Evolutionary conservation across 495 filamentous ascomycete species (phyloP).

Genomic region (Penicillium alfredii): DNA sequence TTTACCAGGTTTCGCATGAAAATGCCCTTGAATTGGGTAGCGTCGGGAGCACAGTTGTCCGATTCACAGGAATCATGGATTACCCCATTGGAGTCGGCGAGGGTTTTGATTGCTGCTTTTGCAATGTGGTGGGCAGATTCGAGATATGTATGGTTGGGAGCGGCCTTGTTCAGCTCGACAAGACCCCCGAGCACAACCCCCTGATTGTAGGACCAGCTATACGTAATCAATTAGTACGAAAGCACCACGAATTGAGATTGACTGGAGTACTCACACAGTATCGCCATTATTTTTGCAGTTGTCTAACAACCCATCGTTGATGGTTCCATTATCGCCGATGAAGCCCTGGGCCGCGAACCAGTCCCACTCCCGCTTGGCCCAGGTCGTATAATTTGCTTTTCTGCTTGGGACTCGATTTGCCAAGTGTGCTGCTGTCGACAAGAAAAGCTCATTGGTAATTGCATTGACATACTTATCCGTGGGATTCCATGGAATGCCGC

Average conservation of each 20-base stretch:
- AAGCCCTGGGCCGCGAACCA: conserved; percentile 65
- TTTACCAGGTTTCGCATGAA: conserved; percentile 65
- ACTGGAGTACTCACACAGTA: conserved; percentile 30
- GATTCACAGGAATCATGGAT: conserved; percentile 64
- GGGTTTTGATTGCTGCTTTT: conserved; percentile 51
- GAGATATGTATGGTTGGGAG: conserved; percentile 48
- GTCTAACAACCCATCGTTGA: conserved; percentile 64
- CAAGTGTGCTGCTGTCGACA: conserved; percentile 64
- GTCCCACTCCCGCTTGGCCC: conserved; percentile 53
- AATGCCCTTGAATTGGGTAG: conserved; percentile 71
- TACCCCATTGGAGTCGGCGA: conserved; percentile 48
- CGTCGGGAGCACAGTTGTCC: conserved; percentile 51
- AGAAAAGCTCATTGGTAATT: conserved; percentile 71
- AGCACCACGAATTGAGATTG: not conserved
- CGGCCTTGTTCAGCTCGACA: conserved; percentile 57
- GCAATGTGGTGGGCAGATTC: conserved; percentile 56
- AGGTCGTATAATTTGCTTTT: conserved; percentile 49
- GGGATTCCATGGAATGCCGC: conserved; percentile 68
- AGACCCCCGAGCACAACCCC: conserved; percentile 70
- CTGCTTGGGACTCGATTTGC: conserved; percentile 53
- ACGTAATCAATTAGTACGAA: not conserved
- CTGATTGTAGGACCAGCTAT: conserved; percentile 71
- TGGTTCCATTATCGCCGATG: conserved; percentile 56
- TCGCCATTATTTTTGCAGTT: conserved; percentile 61
- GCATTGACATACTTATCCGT: conserved; percentile 55